phyloP scores from a whole-genome alignment of 176 grass and related monocot genomes.

The Phragmites australis region DNA sequence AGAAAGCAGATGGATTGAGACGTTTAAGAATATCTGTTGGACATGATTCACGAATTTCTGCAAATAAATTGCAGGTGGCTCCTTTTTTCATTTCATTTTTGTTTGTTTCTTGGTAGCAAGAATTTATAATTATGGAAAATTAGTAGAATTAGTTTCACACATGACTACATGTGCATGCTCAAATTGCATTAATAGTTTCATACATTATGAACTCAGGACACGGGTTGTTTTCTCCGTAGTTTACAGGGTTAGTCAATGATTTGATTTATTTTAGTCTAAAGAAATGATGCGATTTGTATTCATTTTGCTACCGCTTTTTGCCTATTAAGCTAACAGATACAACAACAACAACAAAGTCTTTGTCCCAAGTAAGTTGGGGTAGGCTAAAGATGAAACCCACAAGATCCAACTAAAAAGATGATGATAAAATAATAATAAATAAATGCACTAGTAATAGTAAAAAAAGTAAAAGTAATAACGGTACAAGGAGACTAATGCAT shows the following conservation, averaged over 20 bases:
- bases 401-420: too few species aligned
- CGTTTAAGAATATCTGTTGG: conserved; percentile 83
- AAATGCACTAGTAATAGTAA: too few species aligned
- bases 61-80: conserved; percentile 82
- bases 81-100: conserved; percentile 21
- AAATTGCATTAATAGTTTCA: neutral
- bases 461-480: too few species aligned
- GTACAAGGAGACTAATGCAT: too few species aligned
- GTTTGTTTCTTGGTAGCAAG: neutral
- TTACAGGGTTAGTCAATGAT: neutral
- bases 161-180: conserved; percentile 4
- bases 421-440: too few species aligned
- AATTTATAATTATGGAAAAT: neutral
- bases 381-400: too few species aligned
- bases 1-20: conserved; percentile 74
- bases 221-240: neutral
- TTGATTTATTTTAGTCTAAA: neutral
- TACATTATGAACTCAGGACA: neutral
- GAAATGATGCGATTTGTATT: neutral
- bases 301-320: neutral
- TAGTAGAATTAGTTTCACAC: neutral
- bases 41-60: conserved; percentile 94
- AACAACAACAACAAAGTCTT: too few species aligned
- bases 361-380: too few species aligned
- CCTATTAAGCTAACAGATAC: neutral